Evolutionary conservation across 148 eudicot genomes (phyloP).

Genomic region (Drosera capensis): DNA sequence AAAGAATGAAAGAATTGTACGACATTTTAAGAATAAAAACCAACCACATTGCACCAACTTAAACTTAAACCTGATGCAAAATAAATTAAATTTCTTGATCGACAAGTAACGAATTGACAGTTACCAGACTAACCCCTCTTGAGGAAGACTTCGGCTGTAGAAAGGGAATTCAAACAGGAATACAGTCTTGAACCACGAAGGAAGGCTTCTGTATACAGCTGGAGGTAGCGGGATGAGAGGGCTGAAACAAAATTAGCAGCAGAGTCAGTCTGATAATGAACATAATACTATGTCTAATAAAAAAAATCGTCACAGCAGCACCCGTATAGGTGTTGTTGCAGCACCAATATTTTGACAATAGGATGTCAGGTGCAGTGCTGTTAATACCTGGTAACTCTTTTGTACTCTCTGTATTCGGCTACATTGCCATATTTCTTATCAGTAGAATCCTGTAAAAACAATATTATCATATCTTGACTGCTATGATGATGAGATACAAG

Average conservation of each 20-base stretch:
- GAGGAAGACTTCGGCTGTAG: slow-evolving; percentile 59
- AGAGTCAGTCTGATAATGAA: background rate
- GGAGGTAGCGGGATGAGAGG: slow-evolving; percentile 80
- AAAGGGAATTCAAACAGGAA: slow-evolving; percentile 82
- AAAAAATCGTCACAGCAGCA: slow-evolving; percentile 3
- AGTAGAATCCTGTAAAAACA: slow-evolving; percentile 51
- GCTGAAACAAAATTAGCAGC: slow-evolving; percentile 26
- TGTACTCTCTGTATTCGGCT: slow-evolving; percentile 52
- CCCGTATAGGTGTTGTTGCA: too few species aligned
- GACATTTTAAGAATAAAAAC: too few species aligned
- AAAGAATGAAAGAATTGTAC: too few species aligned
- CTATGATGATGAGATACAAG: background rate
- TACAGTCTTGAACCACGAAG: slow-evolving; percentile 54
- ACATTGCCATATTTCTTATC: slow-evolving; percentile 80
- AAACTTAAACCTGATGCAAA: too few species aligned
- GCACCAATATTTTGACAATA: too few species aligned
- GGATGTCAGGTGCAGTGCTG: too few species aligned
- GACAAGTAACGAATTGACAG: slow-evolving; percentile 2
- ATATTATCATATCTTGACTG: background rate
- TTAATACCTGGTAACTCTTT: slow-evolving; percentile 80
- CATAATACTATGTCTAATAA: background rate
- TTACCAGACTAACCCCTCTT: slow-evolving; percentile 44
- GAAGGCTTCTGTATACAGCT: slow-evolving; percentile 45
- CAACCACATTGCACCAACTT: too few species aligned
- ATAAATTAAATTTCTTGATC: too few species aligned